Evolutionary conservation across 345 rosid species (phyloP).

Genomic region (Lagerstroemia speciosa): DNA sequence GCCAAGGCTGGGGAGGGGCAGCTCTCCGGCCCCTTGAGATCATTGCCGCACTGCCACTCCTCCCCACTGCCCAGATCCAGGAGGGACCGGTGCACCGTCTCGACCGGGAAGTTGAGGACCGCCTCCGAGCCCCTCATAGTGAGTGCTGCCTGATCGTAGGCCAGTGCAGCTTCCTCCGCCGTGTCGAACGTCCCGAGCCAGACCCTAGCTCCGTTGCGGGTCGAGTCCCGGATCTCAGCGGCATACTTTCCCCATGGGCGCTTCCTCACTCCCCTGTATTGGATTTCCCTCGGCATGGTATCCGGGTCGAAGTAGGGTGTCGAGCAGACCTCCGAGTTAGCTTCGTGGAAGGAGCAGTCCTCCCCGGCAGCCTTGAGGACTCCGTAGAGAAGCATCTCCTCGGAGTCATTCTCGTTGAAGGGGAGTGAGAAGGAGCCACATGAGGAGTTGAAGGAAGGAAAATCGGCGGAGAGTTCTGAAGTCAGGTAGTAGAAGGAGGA

Average conservation of each 20-base stretch:
- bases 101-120: conserved; percentile 36
- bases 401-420: conserved; percentile 48
- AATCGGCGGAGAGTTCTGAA: conserved; percentile 19
- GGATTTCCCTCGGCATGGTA: conserved; percentile 1
- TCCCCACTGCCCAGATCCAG: conserved; percentile 23
- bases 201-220: conserved; percentile 49
- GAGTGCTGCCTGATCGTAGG: conserved; percentile 65
- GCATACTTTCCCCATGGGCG: conserved; percentile 69
- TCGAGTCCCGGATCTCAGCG: conserved; percentile 63
- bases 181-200: conserved; percentile 67
- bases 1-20: conserved; percentile 40
- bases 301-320: conserved; percentile 8
- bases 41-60: conserved; percentile 2
- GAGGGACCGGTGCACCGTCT: conserved; percentile 36
- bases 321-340: conserved; percentile 27
- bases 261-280: conserved; percentile 49
- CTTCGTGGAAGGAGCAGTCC: conserved; percentile 8
- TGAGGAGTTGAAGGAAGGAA: conserved; percentile 19
- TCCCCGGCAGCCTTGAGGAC: conserved; percentile 25
- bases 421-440: conserved; percentile 26
- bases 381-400: conserved; percentile 51
- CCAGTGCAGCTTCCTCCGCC: conserved; percentile 58
- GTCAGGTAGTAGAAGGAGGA: conserved; percentile 20
- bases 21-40: neutral
- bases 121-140: conserved; percentile 50